A percentile compares a stretch with the other conserved stretches of the same genome.
Evolutionary conservation across 148 eudicot species (phyloP).

Genomic region (Vaccinium corymbosum): DNA sequence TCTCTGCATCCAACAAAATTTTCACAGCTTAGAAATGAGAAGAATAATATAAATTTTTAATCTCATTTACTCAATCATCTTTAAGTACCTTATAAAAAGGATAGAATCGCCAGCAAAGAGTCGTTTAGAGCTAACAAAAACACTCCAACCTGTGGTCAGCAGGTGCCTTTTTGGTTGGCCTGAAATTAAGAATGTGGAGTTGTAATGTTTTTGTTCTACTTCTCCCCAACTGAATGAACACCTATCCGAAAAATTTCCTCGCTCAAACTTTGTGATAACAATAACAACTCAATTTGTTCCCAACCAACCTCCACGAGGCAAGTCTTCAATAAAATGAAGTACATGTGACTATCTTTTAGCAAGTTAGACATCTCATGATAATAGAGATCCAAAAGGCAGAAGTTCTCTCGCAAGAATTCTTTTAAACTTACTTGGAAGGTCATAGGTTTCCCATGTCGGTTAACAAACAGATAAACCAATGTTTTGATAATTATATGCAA

Average conservation of each 20-base stretch:
- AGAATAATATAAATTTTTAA: neutral
- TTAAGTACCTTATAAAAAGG: conserved; percentile 80
- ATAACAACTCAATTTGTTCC: neutral
- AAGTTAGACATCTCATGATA: neutral
- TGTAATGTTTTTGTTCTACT: neutral
- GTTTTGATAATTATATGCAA: neutral
- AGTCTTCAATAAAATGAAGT: neutral
- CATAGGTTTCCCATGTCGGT: neutral
- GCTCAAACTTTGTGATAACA: neutral
- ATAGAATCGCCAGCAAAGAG: conserved; percentile 91
- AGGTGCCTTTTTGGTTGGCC: conserved; percentile 98
- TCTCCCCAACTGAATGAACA: neutral
- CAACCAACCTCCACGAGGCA: conserved; percentile 4
- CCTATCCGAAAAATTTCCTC: neutral
- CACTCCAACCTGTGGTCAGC: conserved; percentile 97
- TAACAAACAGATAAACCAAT: neutral
- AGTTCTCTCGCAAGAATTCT: neutral
- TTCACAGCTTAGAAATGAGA: conserved; percentile 16
- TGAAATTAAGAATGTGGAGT: conserved; percentile 29
- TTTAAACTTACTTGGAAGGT: neutral
- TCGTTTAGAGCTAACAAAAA: conserved; percentile 91
- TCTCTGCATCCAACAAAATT: conserved; percentile 51
- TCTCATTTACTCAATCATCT: neutral
- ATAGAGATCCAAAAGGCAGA: neutral
- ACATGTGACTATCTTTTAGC: neutral